Conservation (phyloP, 345 rosid species). For the Acer negundo region DNA sequence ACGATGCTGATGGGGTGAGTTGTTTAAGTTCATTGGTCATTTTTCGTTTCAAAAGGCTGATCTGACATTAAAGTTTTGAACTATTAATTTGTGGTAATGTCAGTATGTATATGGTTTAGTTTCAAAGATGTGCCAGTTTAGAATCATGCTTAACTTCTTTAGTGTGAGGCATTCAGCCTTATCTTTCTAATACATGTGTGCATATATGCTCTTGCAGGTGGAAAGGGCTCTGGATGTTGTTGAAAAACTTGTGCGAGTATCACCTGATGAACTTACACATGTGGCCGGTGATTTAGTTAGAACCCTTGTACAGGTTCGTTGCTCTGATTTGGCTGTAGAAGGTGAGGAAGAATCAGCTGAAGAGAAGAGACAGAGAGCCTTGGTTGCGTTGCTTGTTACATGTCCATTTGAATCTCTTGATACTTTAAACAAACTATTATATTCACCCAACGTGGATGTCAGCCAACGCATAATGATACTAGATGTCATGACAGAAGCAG, state of each 20-base stretch:
- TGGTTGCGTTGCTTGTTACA: slow-evolving; percentile 76
- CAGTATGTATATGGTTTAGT: not conserved
- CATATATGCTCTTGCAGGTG: slow-evolving; percentile 48
- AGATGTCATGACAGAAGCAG: slow-evolving; percentile 92
- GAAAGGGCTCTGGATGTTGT: slow-evolving; percentile 84
- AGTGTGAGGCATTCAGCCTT: not conserved
- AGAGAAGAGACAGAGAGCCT: slow-evolving; percentile 88
- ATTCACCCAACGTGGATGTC: slow-evolving; percentile 82
- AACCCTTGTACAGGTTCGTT: slow-evolving; percentile 84
- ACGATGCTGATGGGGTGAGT: slow-evolving; percentile 94
- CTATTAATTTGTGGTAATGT: not conserved
- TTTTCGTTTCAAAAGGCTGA: slow-evolving; percentile 16
- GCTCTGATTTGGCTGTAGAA: slow-evolving; percentile 82
- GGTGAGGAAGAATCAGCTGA: slow-evolving; percentile 98
- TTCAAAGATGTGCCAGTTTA: not conserved
- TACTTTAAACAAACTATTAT: slow-evolving; percentile 57
- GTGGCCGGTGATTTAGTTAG: slow-evolving; percentile 79
- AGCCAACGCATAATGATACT: slow-evolving; percentile 98
- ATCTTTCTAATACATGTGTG: not conserved
- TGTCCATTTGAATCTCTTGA: slow-evolving; percentile 82
- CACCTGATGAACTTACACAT: slow-evolving; percentile 87
- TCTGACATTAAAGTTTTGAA: not conserved
- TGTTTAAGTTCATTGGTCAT: slow-evolving; percentile 18
- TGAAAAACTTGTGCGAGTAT: slow-evolving; percentile 91
- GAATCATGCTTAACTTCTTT: slow-evolving; percentile 8